These are phyloP conservation scores for Fusarium lateritium DNA, from an alignment of 2,329 filamentous ascomycete species.

Conservation along the genomic window DNA sequence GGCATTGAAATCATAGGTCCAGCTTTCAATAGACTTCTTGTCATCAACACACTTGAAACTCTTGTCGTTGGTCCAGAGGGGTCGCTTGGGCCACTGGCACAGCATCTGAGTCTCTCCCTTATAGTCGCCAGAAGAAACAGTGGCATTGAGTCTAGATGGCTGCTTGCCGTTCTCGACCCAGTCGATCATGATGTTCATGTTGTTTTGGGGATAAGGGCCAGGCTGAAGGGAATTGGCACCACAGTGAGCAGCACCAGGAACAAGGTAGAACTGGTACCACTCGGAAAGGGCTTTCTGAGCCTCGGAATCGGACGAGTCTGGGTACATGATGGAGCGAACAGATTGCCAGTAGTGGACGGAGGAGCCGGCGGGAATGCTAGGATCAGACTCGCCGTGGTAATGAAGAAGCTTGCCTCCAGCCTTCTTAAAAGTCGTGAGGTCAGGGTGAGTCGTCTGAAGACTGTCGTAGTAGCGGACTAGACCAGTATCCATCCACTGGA, in stretches of 20 bases:
- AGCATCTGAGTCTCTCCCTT: constrained; percentile 16
- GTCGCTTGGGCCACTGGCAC: constrained; percentile 11
- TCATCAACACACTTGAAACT: constrained; percentile 1
- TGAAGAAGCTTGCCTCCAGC: constrained; percentile 15
- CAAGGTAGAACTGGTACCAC: constrained; percentile 16
- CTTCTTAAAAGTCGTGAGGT: neutral
- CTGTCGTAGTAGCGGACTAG: constrained; percentile 7
- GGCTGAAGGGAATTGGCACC: constrained; percentile 7
- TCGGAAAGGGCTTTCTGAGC: neutral
- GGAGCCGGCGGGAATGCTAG: neutral
- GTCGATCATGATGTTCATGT: constrained; percentile 12
- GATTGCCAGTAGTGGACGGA: constrained; percentile 15
- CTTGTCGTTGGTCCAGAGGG: constrained; percentile 1
- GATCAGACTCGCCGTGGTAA: constrained; percentile 8
- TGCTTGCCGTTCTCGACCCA: constrained; percentile 12
- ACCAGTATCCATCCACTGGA: constrained; percentile 9
- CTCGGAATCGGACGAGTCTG: neutral
- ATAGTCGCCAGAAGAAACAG: neutral
- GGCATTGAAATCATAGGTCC: constrained; percentile 1
- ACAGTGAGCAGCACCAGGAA: constrained; percentile 13
- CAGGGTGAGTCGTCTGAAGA: constrained; percentile 9
- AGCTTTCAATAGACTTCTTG: constrained; percentile 1
- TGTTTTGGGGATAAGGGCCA: constrained; percentile 11
- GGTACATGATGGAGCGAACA: constrained; percentile 12
- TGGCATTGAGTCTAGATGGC: constrained; percentile 1